Conservation (phyloP, 2,329 filamentous ascomycete species). For the Aureobasidium sp. region DNA sequence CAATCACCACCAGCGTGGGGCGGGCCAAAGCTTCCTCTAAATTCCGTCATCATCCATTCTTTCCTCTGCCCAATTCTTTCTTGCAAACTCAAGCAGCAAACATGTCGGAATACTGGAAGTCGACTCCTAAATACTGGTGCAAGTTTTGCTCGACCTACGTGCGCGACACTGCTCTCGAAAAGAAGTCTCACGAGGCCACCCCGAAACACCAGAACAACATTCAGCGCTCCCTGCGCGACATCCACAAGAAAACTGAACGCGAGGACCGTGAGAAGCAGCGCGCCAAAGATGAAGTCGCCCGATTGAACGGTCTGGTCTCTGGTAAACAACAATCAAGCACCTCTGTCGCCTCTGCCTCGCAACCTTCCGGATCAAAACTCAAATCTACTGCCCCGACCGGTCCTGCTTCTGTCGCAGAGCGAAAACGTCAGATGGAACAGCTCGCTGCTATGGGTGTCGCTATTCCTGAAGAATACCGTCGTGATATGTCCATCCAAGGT, state of each 20-base stretch:
- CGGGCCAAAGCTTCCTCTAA: background rate
- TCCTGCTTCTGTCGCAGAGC: slow-evolving; percentile 54
- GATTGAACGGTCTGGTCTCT: slow-evolving; percentile 70
- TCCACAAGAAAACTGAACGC: slow-evolving; percentile 77
- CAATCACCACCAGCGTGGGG: background rate
- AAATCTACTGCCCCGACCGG: slow-evolving; percentile 25
- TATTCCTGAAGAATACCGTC: slow-evolving; percentile 69
- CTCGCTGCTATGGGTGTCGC: slow-evolving; percentile 79
- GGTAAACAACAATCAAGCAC: slow-evolving; percentile 30
- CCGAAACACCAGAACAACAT: slow-evolving; percentile 51
- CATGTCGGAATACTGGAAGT: slow-evolving; percentile 99
- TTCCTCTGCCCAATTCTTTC: background rate
- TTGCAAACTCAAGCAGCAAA: background rate
- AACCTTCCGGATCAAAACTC: slow-evolving; percentile 27
- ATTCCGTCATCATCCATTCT: background rate
- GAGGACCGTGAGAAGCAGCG: slow-evolving; percentile 74
- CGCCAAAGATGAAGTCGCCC: slow-evolving; percentile 76
- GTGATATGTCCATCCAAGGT: slow-evolving; percentile 78
- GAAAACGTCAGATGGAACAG: slow-evolving; percentile 80
- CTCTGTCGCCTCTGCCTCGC: slow-evolving; percentile 23
- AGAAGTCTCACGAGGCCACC: slow-evolving; percentile 40
- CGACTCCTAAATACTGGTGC: slow-evolving; percentile 95
- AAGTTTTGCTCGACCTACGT: slow-evolving; percentile 91
- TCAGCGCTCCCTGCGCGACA: slow-evolving; percentile 80
- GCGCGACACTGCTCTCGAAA: slow-evolving; percentile 85